Conservation (phyloP, 1,284 basidiomycete species). For the Heterobasidion irregulare region DNA sequence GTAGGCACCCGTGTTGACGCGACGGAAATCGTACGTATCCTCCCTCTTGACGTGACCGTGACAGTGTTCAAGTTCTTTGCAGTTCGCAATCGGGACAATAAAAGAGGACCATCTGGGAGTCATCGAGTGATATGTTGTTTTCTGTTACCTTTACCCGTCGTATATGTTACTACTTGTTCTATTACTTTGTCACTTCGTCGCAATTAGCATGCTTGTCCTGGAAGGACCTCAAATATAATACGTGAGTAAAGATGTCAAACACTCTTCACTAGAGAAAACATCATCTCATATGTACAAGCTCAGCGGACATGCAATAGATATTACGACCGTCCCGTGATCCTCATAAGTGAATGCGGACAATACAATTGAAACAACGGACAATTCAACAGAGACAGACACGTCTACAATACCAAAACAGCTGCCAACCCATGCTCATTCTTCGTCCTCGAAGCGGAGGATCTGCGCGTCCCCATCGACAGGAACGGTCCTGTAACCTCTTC, state of each 20-base stretch:
- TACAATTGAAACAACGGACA: not conserved
- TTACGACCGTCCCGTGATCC: not conserved
- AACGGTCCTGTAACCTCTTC: constrained; percentile 66
- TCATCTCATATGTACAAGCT: not conserved
- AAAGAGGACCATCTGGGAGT: constrained; percentile 93
- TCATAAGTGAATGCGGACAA: not conserved
- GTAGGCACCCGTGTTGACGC: constrained; percentile 96
- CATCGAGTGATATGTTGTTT: constrained; percentile 38
- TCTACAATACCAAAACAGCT: not conserved
- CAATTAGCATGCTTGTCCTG: not conserved
- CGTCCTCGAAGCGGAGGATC: constrained; percentile 74
- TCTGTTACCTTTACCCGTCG: not conserved
- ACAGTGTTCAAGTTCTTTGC: not conserved
- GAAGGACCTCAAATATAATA: not conserved
- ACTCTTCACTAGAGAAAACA: not conserved
- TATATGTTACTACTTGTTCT: not conserved
- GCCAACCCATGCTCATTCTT: constrained; percentile 25
- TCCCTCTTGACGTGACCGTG: not conserved
- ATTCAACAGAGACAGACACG: not conserved
- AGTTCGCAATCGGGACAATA: constrained; percentile 92
- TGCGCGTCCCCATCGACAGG: constrained; percentile 88
- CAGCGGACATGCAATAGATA: not conserved
- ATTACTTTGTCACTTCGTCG: not conserved
- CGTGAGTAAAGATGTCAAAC: not conserved
- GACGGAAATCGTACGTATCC: constrained; percentile 81